A percentile compares a stretch with the other conserved stretches of the same genome.
Evolutionary conservation across 345 rosid species (phyloP).

Genomic region (Gossypium arboreum): DNA sequence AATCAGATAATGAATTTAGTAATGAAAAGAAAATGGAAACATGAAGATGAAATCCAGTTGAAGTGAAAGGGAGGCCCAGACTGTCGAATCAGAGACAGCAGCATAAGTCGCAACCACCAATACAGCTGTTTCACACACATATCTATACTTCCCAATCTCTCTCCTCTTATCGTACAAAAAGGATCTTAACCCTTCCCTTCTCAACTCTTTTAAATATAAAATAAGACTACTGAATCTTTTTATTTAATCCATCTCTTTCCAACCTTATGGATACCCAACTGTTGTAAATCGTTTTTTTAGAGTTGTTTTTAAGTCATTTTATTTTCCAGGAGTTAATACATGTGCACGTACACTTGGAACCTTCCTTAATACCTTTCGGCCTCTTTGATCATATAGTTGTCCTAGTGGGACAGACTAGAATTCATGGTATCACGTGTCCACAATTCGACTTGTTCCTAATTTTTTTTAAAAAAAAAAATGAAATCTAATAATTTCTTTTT

Average conservation of each 20-base stretch:
- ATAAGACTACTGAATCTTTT: too few relatives aligned
- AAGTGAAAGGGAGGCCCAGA: conserved; percentile 10
- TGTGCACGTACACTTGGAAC: conserved; percentile 5
- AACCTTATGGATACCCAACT: too few relatives aligned
- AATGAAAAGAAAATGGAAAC: background rate
- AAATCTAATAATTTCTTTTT: background rate
- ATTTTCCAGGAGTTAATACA: background rate
- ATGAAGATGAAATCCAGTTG: conserved; percentile 6
- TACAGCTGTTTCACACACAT: conserved; percentile 15
- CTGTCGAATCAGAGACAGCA: conserved; percentile 13
- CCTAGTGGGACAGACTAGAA: conserved; percentile 14
- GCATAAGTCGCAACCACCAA: conserved; percentile 15
- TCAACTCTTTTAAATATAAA: too few relatives aligned
- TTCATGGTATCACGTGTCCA: conserved; percentile 22
- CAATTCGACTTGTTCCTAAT: background rate
- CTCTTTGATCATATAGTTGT: background rate
- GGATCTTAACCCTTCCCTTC: too few relatives aligned
- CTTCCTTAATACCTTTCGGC: conserved; percentile 8
- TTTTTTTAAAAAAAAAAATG: background rate
- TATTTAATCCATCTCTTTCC: too few relatives aligned
- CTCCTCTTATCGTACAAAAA: too few relatives aligned
- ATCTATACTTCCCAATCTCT: background rate
- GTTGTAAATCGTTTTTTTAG: too few relatives aligned
- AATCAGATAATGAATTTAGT: too few relatives aligned
- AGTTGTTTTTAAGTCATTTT: too few relatives aligned